Evolutionary conservation across 768 basidiomycete genomes (phyloP).

Genomic region (Boletus insuetus): DNA sequence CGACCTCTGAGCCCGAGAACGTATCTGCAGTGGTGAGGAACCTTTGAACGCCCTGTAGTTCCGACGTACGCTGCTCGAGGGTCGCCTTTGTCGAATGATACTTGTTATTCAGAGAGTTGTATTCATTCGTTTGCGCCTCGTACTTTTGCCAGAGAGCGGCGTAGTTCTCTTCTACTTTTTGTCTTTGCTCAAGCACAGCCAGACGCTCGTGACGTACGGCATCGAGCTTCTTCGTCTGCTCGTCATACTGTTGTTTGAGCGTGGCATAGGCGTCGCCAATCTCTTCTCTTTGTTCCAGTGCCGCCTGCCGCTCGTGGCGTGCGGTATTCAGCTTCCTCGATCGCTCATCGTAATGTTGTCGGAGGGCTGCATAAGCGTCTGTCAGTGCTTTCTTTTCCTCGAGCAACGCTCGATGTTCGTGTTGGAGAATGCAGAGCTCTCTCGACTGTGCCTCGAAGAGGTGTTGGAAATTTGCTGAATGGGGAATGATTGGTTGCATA

Average conservation of each 20-base stretch:
- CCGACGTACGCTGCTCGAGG: conserved; percentile 39
- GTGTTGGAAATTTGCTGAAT: not conserved
- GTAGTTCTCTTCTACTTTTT: conserved; percentile 1
- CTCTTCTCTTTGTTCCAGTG: conserved; percentile 3
- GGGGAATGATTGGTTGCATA: not conserved
- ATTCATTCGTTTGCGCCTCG: conserved; percentile 13
- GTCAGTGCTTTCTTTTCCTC: conserved; percentile 9
- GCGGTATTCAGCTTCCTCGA: not conserved
- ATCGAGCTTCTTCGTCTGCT: conserved; percentile 10
- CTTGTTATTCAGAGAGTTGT: conserved; percentile 7
- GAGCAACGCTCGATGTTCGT: not conserved
- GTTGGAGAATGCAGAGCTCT: conserved; percentile 6
- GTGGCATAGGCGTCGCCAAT: conserved; percentile 8
- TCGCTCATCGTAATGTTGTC: conserved; percentile 7
- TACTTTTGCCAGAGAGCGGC: conserved; percentile 6
- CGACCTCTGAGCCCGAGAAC: conserved; percentile 44
- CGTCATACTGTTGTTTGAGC: conserved; percentile 19
- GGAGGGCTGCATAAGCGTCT: not conserved
- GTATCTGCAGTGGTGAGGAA: conserved; percentile 42
- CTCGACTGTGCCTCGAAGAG: conserved; percentile 1
- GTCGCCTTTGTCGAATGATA: conserved; percentile 18
- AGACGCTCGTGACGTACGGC: not conserved
- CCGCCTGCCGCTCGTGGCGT: conserved; percentile 7
- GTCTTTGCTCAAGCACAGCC: conserved; percentile 1
- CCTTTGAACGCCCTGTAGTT: conserved; percentile 41